These are phyloP conservation scores for Sphaerostilbella broomeana DNA, from an alignment of 2,329 filamentous ascomycete species.

Conservation along the genomic window DNA sequence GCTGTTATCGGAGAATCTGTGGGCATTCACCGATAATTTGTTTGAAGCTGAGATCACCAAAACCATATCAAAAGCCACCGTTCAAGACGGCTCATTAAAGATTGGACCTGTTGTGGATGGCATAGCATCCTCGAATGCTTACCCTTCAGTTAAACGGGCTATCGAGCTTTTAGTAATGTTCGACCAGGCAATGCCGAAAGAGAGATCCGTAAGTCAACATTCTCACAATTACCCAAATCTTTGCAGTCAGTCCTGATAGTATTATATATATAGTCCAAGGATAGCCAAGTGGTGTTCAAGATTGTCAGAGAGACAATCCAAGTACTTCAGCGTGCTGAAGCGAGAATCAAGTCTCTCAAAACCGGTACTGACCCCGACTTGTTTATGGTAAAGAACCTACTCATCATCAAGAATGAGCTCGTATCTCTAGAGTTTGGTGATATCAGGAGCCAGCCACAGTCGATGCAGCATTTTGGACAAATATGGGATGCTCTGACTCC, in stretches of 20 bases:
- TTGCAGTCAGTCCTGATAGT: constrained; percentile 6
- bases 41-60: constrained; percentile 52
- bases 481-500: constrained; percentile 59
- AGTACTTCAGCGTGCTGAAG: constrained; percentile 71
- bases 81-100: constrained; percentile 43
- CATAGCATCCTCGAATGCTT: constrained; percentile 49
- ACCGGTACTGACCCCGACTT: constrained; percentile 67
- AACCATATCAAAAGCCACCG: constrained; percentile 43
- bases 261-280: constrained; percentile 29
- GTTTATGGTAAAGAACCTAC: constrained; percentile 90
- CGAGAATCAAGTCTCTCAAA: constrained; percentile 58
- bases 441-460: constrained; percentile 42
- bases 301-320: constrained; percentile 88
- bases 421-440: constrained; percentile 89
- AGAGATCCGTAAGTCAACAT: constrained; percentile 47
- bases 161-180: constrained; percentile 55
- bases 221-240: not conserved
- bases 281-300: constrained; percentile 51
- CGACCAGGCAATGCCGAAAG: constrained; percentile 58
- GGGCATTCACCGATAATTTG: constrained; percentile 47
- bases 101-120: constrained; percentile 44
- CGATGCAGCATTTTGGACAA: constrained; percentile 56
- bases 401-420: constrained; percentile 92
- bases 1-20: constrained; percentile 50
- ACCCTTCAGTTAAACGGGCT: constrained; percentile 51